These are phyloP conservation scores for Petrea volubilis DNA, from an alignment of 257 asterid genomes.

Conservation along the genomic window DNA sequence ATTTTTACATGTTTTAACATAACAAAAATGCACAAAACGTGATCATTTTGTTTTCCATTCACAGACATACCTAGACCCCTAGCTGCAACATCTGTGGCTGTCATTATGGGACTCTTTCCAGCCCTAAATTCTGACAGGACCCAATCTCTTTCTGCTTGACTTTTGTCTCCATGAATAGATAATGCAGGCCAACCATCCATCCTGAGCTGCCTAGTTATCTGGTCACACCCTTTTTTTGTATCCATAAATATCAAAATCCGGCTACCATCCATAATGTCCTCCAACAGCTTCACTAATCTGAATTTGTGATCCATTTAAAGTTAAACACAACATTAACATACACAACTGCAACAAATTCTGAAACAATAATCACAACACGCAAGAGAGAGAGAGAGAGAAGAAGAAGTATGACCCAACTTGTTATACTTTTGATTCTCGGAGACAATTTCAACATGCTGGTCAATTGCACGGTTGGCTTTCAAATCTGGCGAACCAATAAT, in stretches of 20 bases:
- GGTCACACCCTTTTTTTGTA: conserved; percentile 76
- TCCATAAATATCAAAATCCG: conserved; percentile 73
- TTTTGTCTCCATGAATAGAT: conserved; percentile 80
- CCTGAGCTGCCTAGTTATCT: conserved; percentile 65
- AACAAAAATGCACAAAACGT: no score
- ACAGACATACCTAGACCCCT: conserved; percentile 57
- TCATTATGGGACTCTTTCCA: conserved; percentile 78
- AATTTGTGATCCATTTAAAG: neutral
- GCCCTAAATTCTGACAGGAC: conserved; percentile 76
- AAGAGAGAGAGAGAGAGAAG: neutral
- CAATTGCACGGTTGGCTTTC: neutral
- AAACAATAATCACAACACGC: neutral
- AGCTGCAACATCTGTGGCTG: conserved; percentile 83
- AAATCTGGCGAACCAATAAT: neutral
- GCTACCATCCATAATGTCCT: neutral
- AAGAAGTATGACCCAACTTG: neutral
- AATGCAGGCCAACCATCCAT: conserved; percentile 88
- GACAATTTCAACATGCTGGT: neutral
- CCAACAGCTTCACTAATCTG: neutral
- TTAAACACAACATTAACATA: no score
- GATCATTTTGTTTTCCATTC: neutral
- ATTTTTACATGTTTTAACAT: neutral
- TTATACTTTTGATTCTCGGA: neutral
- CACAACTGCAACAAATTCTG: no score
- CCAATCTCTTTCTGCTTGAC: conserved; percentile 84